Evolutionary conservation across 2,329 filamentous ascomycete species (phyloP).

Genomic region (Aspergillus sp.): DNA sequence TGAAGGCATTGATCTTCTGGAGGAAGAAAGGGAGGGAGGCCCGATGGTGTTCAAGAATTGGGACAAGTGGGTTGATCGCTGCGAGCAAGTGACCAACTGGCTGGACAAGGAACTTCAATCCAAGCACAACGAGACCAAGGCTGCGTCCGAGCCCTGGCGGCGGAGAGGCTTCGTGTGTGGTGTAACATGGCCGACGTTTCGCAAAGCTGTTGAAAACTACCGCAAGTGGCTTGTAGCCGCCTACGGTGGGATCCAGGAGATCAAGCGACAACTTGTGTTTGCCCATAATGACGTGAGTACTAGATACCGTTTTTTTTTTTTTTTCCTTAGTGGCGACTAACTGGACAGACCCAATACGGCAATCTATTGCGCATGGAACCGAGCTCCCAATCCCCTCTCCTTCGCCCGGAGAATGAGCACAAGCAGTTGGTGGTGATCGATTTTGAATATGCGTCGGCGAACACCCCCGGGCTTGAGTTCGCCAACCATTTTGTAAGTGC

Average conservation of each 20-base stretch:
- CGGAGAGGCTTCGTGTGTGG: slow-evolving; percentile 76
- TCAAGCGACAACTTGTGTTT: slow-evolving; percentile 80
- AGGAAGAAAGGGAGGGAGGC: slow-evolving; percentile 72
- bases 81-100: slow-evolving; percentile 52
- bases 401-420: slow-evolving; percentile 87
- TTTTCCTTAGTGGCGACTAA: slow-evolving; percentile 15
- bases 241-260: slow-evolving; percentile 65
- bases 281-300: slow-evolving; percentile 89
- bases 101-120: slow-evolving; percentile 59
- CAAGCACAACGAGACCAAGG: slow-evolving; percentile 43
- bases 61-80: slow-evolving; percentile 81
- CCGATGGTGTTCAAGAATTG: slow-evolving; percentile 89
- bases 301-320: neutral
- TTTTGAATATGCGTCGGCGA: slow-evolving; percentile 94
- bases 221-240: slow-evolving; percentile 68
- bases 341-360: slow-evolving; percentile 83
- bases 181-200: slow-evolving; percentile 77
- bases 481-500: slow-evolving; percentile 84
- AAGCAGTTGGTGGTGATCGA: slow-evolving; percentile 97
- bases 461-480: slow-evolving; percentile 83
- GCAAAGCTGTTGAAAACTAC: slow-evolving; percentile 72
- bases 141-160: slow-evolving; percentile 60
- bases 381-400: slow-evolving; percentile 72
- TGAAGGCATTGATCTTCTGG: slow-evolving; percentile 83
- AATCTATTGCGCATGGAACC: slow-evolving; percentile 84